phyloP scores from a whole-genome alignment of 345 rosid genomes.

The Salix udensis region DNA sequence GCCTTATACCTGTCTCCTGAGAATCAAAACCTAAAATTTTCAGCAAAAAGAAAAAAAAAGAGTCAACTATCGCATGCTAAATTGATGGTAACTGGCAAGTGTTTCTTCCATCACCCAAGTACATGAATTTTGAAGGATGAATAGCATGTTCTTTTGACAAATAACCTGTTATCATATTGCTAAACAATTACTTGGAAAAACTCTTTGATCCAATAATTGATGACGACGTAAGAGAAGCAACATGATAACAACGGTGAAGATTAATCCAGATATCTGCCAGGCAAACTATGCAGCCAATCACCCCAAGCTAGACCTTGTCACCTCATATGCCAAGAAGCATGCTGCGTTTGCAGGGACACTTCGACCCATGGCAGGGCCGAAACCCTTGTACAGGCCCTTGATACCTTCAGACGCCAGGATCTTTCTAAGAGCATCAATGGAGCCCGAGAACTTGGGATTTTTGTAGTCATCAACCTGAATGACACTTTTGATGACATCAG shows the following conservation, averaged over 20 bases:
- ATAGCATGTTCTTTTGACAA: background rate
- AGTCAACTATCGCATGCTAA: background rate
- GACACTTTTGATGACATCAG: constrained; percentile 92
- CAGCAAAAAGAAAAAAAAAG: background rate
- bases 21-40: background rate
- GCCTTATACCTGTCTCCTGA: background rate
- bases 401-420: constrained; percentile 72
- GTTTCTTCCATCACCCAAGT: constrained; percentile 8
- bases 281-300: constrained; percentile 22
- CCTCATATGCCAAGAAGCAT: constrained; percentile 89
- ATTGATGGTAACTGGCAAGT: constrained; percentile 9
- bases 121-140: constrained; percentile 4
- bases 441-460: constrained; percentile 73
- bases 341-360: constrained; percentile 98
- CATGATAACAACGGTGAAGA: constrained; percentile 4
- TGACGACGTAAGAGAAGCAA: constrained; percentile 12
- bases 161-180: constrained; percentile 3
- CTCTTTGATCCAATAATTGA: constrained; percentile 8
- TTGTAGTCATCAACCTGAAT: constrained; percentile 87
- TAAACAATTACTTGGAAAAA: constrained; percentile 6
- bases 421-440: constrained; percentile 67
- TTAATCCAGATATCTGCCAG: constrained; percentile 1
- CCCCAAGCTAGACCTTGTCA: constrained; percentile 77
- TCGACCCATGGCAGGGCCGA: constrained; percentile 92
- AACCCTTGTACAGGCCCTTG: constrained; percentile 94